phyloP scores from a whole-genome alignment of 495 filamentous ascomycete genomes.

The Talaromyces adpressus region DNA sequence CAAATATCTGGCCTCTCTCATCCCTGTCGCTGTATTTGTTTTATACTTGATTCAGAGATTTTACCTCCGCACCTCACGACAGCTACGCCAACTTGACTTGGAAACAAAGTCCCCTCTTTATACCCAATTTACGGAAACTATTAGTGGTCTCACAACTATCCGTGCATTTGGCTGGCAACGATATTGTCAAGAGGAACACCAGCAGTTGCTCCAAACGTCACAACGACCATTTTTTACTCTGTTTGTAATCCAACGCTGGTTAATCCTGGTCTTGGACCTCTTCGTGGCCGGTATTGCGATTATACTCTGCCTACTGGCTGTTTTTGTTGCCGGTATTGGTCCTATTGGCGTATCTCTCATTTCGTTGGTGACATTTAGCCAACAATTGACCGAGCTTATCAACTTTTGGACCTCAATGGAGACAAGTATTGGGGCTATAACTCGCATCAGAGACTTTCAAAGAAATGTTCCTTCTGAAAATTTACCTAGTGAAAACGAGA shows the following conservation, averaged over 20 bases:
- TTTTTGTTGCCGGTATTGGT: conserved; percentile 36
- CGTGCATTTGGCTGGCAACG: conserved; percentile 59
- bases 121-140: conserved; percentile 58
- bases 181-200: conserved; percentile 51
- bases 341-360: conserved; percentile 49
- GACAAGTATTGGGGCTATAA: conserved; percentile 16
- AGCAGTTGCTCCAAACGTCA: conserved; percentile 49
- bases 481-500: no score
- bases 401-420: conserved; percentile 16
- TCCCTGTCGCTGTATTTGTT: conserved; percentile 38
- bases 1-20: conserved; percentile 39
- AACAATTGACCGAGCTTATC: conserved; percentile 25
- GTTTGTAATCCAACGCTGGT: conserved; percentile 64
- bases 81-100: conserved; percentile 51
- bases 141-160: conserved; percentile 62
- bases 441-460: conserved; percentile 12
- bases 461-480: not conserved
- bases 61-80: conserved; percentile 57
- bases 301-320: conserved; percentile 38
- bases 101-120: conserved; percentile 57
- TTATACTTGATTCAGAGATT: conserved; percentile 50
- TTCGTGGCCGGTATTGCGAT: conserved; percentile 51
- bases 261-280: conserved; percentile 57
- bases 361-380: conserved; percentile 49
- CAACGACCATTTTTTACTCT: conserved; percentile 46